Conservation (phyloP, 164 flowering plant genomes). For the Vitis riparia region DNA sequence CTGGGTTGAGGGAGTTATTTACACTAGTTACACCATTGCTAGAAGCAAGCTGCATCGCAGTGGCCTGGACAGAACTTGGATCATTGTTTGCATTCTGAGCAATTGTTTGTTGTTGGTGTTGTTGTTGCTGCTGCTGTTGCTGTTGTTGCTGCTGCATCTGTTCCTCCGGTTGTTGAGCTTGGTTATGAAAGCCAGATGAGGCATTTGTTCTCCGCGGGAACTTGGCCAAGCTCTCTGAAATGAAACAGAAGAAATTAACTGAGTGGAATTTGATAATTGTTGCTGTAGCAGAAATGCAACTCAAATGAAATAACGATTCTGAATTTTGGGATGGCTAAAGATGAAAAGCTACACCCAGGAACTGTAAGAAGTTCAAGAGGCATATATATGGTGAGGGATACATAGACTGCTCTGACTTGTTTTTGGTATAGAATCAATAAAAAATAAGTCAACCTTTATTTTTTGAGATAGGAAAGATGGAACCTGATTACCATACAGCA, state of each 20-base stretch:
- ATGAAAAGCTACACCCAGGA: no score
- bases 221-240: conserved; percentile 85
- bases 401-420: no score
- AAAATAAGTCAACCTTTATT: no score
- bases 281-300: neutral
- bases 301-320: neutral
- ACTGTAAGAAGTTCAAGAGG: no score
- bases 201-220: conserved; percentile 68
- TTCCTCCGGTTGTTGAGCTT: conserved; percentile 59
- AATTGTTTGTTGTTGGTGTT: conserved; percentile 36
- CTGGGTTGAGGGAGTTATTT: conserved; percentile 42
- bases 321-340: no score
- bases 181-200: conserved; percentile 52
- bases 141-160: conserved; percentile 27
- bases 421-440: no score
- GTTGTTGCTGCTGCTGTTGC: conserved; percentile 31
- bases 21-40: conserved; percentile 52
- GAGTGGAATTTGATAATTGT: neutral
- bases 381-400: no score
- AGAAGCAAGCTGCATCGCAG: conserved; percentile 42
- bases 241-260: conserved; percentile 8
- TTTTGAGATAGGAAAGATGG: no score
- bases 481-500: no score
- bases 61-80: conserved; percentile 42
- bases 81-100: conserved; percentile 47